These are phyloP conservation scores for Starmerella stellata DNA, from an alignment of 805 yeast species.

Conservation along the genomic window DNA sequence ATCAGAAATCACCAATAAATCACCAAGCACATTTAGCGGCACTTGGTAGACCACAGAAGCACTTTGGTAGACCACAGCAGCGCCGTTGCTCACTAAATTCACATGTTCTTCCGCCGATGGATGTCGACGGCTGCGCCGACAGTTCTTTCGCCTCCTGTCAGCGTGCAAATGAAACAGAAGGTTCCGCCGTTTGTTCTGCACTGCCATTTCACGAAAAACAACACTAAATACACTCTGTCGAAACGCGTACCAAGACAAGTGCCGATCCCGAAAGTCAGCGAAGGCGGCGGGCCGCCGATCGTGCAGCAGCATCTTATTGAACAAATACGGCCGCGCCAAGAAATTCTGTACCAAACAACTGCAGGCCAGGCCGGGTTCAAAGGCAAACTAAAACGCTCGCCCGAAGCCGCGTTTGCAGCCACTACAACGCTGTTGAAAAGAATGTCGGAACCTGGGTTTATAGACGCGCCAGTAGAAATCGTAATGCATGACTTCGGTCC, in stretches of 20 bases:
- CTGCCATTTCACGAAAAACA: slow-evolving; percentile 63
- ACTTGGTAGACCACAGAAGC: too few relatives aligned
- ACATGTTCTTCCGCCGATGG: neutral
- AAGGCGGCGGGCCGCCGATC: slow-evolving; percentile 31
- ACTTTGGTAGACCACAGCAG: too few relatives aligned
- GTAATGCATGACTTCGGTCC: slow-evolving; percentile 70
- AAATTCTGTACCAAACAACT: slow-evolving; percentile 44
- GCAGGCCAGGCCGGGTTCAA: slow-evolving; percentile 83
- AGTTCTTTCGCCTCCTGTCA: slow-evolving; percentile 20
- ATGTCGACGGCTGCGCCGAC: neutral
- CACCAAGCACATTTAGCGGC: too few relatives aligned
- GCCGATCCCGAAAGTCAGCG: slow-evolving; percentile 22
- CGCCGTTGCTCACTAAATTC: too few relatives aligned
- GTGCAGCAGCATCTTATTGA: slow-evolving; percentile 44
- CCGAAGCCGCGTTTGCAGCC: slow-evolving; percentile 83
- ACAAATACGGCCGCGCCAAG: slow-evolving; percentile 63
- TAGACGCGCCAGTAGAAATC: slow-evolving; percentile 51
- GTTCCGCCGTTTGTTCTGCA: slow-evolving; percentile 40
- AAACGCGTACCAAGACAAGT: slow-evolving; percentile 25
- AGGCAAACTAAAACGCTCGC: slow-evolving; percentile 76
- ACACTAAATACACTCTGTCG: slow-evolving; percentile 60
- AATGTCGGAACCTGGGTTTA: slow-evolving; percentile 43
- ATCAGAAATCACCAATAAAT: too few relatives aligned
- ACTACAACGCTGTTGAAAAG: slow-evolving; percentile 51
- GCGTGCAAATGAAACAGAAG: slow-evolving; percentile 20